Evolutionary conservation across 805 yeast genomes (phyloP), one percentile per base, ranked within the genome.

Genomic region (Myxozyma nipponensis): DNA sequence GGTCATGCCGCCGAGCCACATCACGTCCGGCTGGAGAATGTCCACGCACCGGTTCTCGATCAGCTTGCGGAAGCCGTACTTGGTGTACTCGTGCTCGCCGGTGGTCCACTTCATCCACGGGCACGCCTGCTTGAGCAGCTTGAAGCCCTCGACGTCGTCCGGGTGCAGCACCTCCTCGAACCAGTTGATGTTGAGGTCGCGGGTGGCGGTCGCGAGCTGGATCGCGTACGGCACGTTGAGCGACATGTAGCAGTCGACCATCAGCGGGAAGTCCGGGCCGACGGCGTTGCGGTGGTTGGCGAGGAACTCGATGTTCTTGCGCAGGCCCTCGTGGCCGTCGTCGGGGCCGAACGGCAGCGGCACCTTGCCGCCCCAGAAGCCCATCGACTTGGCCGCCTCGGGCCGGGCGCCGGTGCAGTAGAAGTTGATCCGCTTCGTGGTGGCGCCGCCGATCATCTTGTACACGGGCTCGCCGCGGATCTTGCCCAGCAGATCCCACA

Each of bases 211-310:
- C 35, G 71, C 74, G 35, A 75, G 65, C 39, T 75, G 75, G 57
- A 75, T 75, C 10, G 71, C 69, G 50, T 75, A 75, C n/a, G 75
- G 66, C 19, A 75, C 78, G 47, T 70, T 75, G 54, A 75, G 63
- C 1, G 77, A 69, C 79, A 75, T 75, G 69, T 75, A 75, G 62
- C 79, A 75, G 59, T 75, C 79, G 42, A 75, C 78, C 77, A 75
- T 74, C 43, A 75, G 56, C 49, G 79, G 79, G 70, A 73, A 75
- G 57, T 74, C 78, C 10, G 77, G 77, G 21, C 79, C 79, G 41
- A 75, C 76, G 1, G 69, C 52, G 44, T 72, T 67, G 45, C 79
- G 68, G 58, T 75, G 77, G 49, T 70, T 67, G 24, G 63, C 63
- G 40, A 75, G 65, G 58, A 74, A 75, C 55, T 70, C 76, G 55